Conservation (phyloP, 257 asterid genomes). For the Nicotiana tomentosiformis region DNA sequence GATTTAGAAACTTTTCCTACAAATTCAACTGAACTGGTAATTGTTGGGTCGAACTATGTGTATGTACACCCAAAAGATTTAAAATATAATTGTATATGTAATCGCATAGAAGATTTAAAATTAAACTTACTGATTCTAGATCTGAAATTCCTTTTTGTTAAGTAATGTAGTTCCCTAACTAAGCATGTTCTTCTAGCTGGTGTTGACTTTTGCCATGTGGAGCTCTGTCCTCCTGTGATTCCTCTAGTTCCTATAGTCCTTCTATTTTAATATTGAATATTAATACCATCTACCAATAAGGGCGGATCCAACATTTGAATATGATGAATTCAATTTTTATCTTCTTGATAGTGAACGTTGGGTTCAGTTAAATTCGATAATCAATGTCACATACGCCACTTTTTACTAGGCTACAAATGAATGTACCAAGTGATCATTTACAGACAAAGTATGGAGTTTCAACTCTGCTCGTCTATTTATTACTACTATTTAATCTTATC, state of each 20-base stretch:
- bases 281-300: neutral
- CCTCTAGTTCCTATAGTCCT: neutral
- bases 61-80: too few relatives aligned
- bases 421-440: neutral
- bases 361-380: too few relatives aligned
- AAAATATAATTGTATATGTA: too few relatives aligned
- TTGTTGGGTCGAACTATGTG: too few relatives aligned
- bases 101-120: neutral
- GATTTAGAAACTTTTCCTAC: neutral
- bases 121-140: neutral
- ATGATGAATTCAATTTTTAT: too few relatives aligned
- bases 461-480: neutral
- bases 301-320: neutral
- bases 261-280: neutral
- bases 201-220: neutral
- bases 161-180: neutral
- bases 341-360: neutral
- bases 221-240: neutral
- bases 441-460: neutral
- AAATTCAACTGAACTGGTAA: too few relatives aligned
- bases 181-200: neutral
- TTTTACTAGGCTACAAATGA: too few relatives aligned
- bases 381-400: neutral
- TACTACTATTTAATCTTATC: neutral
- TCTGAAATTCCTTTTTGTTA: neutral